These are phyloP conservation scores for Mycogone perniciosa DNA, from an alignment of 2,329 filamentous ascomycete species.

Conservation along the genomic window DNA sequence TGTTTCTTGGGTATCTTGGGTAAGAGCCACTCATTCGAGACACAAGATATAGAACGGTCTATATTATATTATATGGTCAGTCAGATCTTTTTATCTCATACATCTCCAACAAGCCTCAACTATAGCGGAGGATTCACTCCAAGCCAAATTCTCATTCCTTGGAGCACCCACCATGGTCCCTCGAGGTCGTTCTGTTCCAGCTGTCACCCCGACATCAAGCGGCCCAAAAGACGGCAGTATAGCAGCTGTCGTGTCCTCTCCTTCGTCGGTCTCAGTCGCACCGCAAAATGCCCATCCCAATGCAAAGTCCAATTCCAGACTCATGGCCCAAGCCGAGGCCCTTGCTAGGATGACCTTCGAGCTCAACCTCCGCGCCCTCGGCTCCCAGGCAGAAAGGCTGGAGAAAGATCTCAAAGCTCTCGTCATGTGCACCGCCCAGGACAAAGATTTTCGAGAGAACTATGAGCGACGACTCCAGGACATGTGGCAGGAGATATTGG, in stretches of 20 bases:
- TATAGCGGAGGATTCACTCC: not conserved
- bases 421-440: slow-evolving; percentile 19
- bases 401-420: slow-evolving; percentile 25
- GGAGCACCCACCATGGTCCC: slow-evolving; percentile 4
- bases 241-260: not conserved
- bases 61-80: no score
- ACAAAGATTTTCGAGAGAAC: slow-evolving; percentile 23
- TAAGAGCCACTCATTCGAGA: no score
- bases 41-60: no score
- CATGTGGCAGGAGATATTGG: slow-evolving; percentile 26
- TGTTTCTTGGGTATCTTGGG: no score
- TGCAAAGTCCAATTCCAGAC: not conserved
- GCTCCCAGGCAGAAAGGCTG: slow-evolving; percentile 23
- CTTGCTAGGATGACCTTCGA: slow-evolving; percentile 34
- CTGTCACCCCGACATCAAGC: not conserved
- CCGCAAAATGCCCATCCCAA: not conserved
- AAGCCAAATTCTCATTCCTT: not conserved
- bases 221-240: not conserved
- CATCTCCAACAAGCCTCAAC: no score
- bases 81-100: no score
- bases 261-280: not conserved
- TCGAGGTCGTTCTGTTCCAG: slow-evolving; percentile 9
- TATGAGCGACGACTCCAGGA: slow-evolving; percentile 25
- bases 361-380: slow-evolving; percentile 27
- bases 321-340: slow-evolving; percentile 25